These are phyloP conservation scores for Pichia sp. DNA, from an alignment of 1,139 yeast genomes.

Conservation along the genomic window DNA sequence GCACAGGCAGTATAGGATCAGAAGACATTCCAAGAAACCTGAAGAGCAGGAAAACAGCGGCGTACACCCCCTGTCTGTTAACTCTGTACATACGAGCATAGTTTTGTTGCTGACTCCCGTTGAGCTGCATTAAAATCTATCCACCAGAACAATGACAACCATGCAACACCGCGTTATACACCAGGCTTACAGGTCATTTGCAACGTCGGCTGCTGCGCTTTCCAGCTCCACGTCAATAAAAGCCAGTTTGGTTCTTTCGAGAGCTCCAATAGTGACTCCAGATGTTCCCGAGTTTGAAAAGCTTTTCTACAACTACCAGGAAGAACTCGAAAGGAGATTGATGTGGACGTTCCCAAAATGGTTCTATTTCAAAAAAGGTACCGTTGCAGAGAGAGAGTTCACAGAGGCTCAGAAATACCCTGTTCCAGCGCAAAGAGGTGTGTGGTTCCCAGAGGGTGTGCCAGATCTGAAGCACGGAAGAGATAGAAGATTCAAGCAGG, in stretches of 20 bases:
- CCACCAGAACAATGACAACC: background rate
- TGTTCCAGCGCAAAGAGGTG: conserved; percentile 63
- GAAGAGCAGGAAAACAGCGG: background rate
- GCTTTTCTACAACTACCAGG: conserved; percentile 77
- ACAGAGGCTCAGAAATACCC: conserved; percentile 74
- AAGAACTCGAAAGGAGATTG: conserved; percentile 78
- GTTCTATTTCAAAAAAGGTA: conserved; percentile 87
- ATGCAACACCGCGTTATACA: background rate
- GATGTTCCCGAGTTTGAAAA: conserved; percentile 69
- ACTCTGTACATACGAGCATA: background rate
- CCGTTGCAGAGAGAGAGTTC: conserved; percentile 81
- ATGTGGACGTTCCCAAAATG: conserved; percentile 98
- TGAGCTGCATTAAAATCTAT: background rate
- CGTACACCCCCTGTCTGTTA: background rate
- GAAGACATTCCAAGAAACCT: background rate
- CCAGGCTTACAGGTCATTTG: conserved; percentile 2
- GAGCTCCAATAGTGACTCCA: conserved; percentile 81
- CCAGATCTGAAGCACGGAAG: conserved; percentile 87
- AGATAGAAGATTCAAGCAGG: conserved; percentile 82
- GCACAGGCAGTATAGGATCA: background rate
- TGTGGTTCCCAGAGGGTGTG: conserved; percentile 74
- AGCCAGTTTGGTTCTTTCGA: conserved; percentile 61
- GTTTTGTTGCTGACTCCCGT: background rate
- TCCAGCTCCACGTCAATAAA: conserved; percentile 3
- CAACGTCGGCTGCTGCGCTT: background rate